Evolutionary conservation across 169 alveolate species (phyloP).

Genomic region (Eimeria acervulina): DNA sequence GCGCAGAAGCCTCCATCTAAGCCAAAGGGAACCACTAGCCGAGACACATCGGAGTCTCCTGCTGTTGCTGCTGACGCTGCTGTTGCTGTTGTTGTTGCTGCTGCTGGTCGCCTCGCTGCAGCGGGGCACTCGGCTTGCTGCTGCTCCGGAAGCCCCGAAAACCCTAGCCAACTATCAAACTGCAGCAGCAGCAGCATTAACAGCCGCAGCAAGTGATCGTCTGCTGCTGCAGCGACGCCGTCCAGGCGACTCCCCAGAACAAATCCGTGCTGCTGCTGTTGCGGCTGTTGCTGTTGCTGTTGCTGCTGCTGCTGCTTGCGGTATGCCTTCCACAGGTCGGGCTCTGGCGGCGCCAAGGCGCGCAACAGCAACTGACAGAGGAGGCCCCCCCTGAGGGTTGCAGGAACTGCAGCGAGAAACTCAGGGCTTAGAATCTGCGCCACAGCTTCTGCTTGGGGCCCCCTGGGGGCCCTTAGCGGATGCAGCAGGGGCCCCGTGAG

Average conservation of each 20-base stretch:
- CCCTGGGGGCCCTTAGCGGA: constrained; percentile 5
- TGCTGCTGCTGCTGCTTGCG: constrained; percentile 31
- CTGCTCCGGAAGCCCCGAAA: constrained; percentile 43
- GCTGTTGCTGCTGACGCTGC: constrained; percentile 36
- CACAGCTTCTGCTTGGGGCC: constrained; percentile 27
- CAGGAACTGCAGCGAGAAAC: constrained; percentile 51
- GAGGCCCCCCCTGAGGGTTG: constrained; percentile 58
- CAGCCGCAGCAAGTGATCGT: constrained; percentile 72
- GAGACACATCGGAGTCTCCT: constrained; percentile 16
- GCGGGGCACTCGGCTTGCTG: not conserved
- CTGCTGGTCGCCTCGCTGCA: not conserved
- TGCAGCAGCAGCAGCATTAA: constrained; percentile 57
- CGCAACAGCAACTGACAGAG: constrained; percentile 22
- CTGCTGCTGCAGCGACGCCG: constrained; percentile 55
- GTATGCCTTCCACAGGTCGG: constrained; percentile 1
- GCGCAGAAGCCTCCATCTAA: constrained; percentile 60
- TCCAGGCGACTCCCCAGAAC: constrained; percentile 26
- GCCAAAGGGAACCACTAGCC: constrained; percentile 22
- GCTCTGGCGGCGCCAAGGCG: constrained; percentile 18
- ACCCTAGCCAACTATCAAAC: constrained; percentile 77
- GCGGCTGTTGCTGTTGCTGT: constrained; percentile 63
- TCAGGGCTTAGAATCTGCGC: constrained; percentile 18
- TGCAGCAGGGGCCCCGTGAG: not conserved
- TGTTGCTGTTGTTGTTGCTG: constrained; percentile 12
- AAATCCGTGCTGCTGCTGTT: constrained; percentile 28